Evolutionary conservation across 23 red algal species (phyloP), one percentile per base, ranked within the genome.

Genomic region (Pyropia haitanensis): DNA sequence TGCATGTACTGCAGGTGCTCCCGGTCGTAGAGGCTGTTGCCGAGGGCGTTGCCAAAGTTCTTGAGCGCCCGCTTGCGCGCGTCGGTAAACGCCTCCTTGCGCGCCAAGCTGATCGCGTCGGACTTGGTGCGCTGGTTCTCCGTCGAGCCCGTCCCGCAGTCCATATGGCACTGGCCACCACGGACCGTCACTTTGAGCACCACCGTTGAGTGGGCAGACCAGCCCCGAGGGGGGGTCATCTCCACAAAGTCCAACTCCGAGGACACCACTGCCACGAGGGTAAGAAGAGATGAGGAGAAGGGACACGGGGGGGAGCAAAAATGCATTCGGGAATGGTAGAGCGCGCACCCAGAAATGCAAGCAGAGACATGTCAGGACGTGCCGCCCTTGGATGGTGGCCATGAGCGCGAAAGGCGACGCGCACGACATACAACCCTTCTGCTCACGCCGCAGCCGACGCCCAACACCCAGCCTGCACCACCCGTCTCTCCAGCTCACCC

Each of bases 51-150:
- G 15, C 88, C 88, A 86, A 95, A 95, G 73, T 95, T 95, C 51
- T 86, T 86, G n/a, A 95, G 71, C 39, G 79, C 68, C 22, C 88
- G 65, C 31, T 95, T 95, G 24, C 68, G 73, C 29, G 88, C 88
- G 49, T 95, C 88, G 0, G 88, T 95, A 9, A 82, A 75, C 17
- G 88, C 88, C 49, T 95, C 88, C 73, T 95, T 95, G n/a, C 77
- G 72, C 23, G 75, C 82, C 60, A 79, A 78, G 48, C 79, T 56
- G n/a, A 95, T 77, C 18, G 79, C 79, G 22, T 95, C 88, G 14
- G 67, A 62, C 64, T 72, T 78, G n/a, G 66, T 74, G 16, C 74
- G 65, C 74, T 70, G 44, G 17, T 78, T 78, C 31, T 95, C 88
- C 28, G 77, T 71, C 19, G 64, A 34, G 14, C 88, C 88, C 18